A percentile compares a stretch with the other conserved stretches of the same genome.
phyloP scores from a whole-genome alignment of 139 green algal species.

The Parachlorella kessleri region DNA sequence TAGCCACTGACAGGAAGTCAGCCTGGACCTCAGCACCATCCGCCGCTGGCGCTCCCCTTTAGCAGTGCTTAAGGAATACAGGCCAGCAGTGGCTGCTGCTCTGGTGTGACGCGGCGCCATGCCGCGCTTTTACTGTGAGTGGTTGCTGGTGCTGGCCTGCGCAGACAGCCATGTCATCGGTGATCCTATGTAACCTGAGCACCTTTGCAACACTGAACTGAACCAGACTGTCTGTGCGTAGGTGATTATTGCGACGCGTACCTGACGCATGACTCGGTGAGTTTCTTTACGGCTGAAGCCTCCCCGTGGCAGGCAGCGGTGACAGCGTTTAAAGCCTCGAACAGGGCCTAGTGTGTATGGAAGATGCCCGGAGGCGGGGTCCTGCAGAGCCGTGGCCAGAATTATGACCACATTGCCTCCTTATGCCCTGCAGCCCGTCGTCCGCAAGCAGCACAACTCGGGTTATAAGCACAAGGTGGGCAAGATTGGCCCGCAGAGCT shows the following conservation, averaged over 20 bases:
- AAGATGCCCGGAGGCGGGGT: not conserved
- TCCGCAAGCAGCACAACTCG: constrained; percentile 95
- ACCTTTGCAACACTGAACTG: too few relatives aligned
- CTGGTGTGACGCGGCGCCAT: not conserved
- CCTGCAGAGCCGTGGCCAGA: not conserved
- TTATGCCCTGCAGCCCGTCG: constrained; percentile 69
- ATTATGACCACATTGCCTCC: not conserved
- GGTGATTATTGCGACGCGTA: constrained; percentile 78
- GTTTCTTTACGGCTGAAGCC: not conserved
- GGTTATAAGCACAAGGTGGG: constrained; percentile 94
- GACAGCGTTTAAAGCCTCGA: not conserved
- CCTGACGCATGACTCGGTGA: constrained; percentile 91
- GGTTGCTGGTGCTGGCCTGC: too few relatives aligned
- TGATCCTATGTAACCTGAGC: too few relatives aligned
- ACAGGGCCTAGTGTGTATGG: not conserved
- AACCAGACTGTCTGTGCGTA: too few relatives aligned
- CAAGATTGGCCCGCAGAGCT: not conserved
- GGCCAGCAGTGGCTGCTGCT: too few relatives aligned
- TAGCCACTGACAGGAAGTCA: too few relatives aligned
- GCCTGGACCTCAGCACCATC: too few relatives aligned
- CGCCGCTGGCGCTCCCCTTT: too few relatives aligned
- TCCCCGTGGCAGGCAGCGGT: not conserved
- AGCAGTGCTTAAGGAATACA: too few relatives aligned
- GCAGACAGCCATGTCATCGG: too few relatives aligned
- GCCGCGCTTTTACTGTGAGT: not conserved